A percentile compares a stretch with the other conserved stretches of the same genome.
Evolutionary conservation across 176 grass and related monocot species (phyloP).

Genomic region (Miscanthus lutarioriparius): DNA sequence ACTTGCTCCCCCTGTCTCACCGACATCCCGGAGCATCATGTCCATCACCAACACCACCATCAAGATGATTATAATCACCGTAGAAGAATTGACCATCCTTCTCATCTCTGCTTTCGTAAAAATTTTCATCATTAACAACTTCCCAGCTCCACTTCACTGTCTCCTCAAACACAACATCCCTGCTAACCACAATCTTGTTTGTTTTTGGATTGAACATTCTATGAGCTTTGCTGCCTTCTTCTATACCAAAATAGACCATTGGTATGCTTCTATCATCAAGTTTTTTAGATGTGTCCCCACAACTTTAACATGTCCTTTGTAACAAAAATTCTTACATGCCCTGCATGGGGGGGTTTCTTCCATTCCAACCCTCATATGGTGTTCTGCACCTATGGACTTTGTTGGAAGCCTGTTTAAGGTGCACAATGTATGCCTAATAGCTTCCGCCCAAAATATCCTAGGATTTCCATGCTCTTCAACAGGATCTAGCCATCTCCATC

Average conservation of each 20-base stretch:
- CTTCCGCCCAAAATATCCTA: not conserved
- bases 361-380: not conserved
- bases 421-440: no score
- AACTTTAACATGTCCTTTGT: no score
- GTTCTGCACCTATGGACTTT: not conserved
- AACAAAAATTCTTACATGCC: not conserved
- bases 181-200: not conserved
- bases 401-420: not conserved
- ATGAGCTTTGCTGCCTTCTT: not conserved
- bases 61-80: not conserved
- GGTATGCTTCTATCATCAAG: not conserved
- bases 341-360: not conserved
- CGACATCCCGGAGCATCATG: no score
- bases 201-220: accelerated
- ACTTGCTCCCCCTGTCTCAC: no score
- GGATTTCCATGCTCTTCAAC: not conserved
- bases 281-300: not conserved
- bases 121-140: no score
- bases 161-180: not conserved
- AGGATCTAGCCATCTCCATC: not conserved
- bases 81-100: no score
- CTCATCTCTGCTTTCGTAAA: not conserved
- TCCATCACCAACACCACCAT: no score
- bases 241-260: not conserved
- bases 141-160: not conserved